Conservation (phyloP, 257 asterid genomes). For the Haberlea rhodopensis region DNA sequence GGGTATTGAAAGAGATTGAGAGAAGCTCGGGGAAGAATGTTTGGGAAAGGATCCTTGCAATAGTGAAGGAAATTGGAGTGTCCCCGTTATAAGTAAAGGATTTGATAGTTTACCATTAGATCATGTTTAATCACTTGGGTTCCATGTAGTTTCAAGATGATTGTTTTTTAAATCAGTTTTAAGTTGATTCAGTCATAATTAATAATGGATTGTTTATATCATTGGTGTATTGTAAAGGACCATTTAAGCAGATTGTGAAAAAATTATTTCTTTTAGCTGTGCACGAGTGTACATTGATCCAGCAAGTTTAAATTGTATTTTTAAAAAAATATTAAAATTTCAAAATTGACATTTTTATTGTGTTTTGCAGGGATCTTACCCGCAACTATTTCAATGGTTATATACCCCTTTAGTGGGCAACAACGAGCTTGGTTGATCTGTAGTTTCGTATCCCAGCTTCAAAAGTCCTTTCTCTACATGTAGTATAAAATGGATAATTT, state of each 20-base stretch:
- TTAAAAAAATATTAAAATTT: too few relatives aligned
- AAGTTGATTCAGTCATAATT: background rate
- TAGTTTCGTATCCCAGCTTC: conserved; percentile 30
- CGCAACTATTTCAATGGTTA: conserved; percentile 70
- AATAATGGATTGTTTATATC: too few relatives aligned
- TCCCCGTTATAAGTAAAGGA: conserved; percentile 50
- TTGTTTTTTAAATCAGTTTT: background rate
- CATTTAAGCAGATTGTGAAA: too few relatives aligned
- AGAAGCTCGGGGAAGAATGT: conserved; percentile 63
- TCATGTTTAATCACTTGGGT: background rate
- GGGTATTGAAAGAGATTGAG: conserved; percentile 58
- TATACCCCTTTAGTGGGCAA: conserved; percentile 72
- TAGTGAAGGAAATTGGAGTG: conserved; percentile 72
- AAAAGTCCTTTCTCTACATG: background rate
- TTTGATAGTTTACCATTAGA: background rate
- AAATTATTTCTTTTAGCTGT: too few relatives aligned
- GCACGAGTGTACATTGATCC: too few relatives aligned
- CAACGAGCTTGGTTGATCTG: conserved; percentile 66
- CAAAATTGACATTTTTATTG: too few relatives aligned
- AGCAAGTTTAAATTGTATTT: too few relatives aligned
- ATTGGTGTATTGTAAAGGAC: too few relatives aligned
- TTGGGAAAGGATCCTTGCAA: conserved; percentile 87
- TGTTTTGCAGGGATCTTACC: conserved; percentile 78
- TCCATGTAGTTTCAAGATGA: background rate
- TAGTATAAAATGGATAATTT: background rate